A percentile compares a stretch with the other conserved stretches of the same genome.
These are phyloP conservation scores for Candida anglica DNA, from an alignment of 805 yeast genomes.

Conservation along the genomic window DNA sequence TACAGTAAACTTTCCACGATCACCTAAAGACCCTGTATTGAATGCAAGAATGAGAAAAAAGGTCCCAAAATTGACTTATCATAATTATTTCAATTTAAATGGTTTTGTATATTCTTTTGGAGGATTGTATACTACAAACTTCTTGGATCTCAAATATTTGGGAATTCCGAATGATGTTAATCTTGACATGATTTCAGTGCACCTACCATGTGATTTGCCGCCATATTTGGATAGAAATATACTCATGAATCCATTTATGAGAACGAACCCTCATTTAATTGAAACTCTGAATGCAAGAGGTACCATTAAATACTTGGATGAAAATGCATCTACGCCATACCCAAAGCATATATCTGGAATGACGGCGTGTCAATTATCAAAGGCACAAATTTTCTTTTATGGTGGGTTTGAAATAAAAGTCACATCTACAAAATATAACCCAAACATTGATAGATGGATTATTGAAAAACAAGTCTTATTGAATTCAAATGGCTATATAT, in stretches of 20 bases:
- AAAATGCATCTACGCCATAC: constrained; percentile 12
- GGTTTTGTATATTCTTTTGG: constrained; percentile 35
- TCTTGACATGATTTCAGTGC: constrained; percentile 28
- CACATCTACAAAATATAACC: constrained; percentile 17
- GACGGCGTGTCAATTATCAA: constrained; percentile 46
- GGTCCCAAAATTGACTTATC: constrained; percentile 25
- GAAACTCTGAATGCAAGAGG: constrained; percentile 29
- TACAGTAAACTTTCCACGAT: constrained; percentile 17
- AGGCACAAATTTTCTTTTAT: constrained; percentile 55
- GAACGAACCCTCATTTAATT: constrained; percentile 30
- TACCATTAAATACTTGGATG: constrained; percentile 24
- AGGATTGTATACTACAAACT: constrained; percentile 21
- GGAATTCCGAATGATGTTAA: constrained; percentile 32
- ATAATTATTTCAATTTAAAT: constrained; percentile 26
- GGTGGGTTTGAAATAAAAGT: constrained; percentile 59
- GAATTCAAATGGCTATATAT: constrained; percentile 54
- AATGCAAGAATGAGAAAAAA: constrained; percentile 10
- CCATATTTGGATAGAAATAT: constrained; percentile 34
- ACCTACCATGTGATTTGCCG: constrained; percentile 35
- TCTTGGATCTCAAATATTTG: constrained; percentile 14
- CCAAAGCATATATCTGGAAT: constrained; percentile 55
- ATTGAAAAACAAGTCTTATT: constrained; percentile 41
- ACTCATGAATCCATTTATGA: constrained; percentile 37
- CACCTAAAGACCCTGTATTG: constrained; percentile 5
- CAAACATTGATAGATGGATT: constrained; percentile 29